Conservation (phyloP, 2,329 filamentous ascomycete genomes). For the Talaromyces sp. region DNA sequence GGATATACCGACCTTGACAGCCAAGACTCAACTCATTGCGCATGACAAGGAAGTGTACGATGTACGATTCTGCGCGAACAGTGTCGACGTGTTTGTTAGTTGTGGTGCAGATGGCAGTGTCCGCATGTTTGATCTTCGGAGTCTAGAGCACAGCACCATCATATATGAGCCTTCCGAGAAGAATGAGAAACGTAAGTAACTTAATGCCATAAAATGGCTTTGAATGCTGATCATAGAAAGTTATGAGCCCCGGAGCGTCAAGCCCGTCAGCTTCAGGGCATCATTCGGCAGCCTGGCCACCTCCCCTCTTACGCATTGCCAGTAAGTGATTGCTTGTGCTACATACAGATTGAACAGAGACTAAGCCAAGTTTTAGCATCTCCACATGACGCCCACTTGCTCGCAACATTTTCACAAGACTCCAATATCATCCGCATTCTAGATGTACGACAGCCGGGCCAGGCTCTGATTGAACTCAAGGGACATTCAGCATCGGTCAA, state of each 20-base stretch:
- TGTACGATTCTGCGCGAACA: slow-evolving; percentile 95
- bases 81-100: slow-evolving; percentile 97
- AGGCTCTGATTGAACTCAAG: slow-evolving; percentile 86
- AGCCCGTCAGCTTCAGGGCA: slow-evolving; percentile 61
- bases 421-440: slow-evolving; percentile 89
- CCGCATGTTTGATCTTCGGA: slow-evolving; percentile 95
- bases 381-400: slow-evolving; percentile 87
- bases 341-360: not conserved
- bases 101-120: slow-evolving; percentile 97
- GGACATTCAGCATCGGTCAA: slow-evolving; percentile 83
- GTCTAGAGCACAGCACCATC: slow-evolving; percentile 95
- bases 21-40: slow-evolving; percentile 95
- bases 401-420: slow-evolving; percentile 95
- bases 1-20: slow-evolving; percentile 96
- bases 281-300: slow-evolving; percentile 55
- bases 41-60: slow-evolving; percentile 99
- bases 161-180: slow-evolving; percentile 97
- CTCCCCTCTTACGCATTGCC: slow-evolving; percentile 42
- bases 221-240: slow-evolving; percentile 18
- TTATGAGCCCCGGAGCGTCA: slow-evolving; percentile 48
- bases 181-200: slow-evolving; percentile 56
- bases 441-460: slow-evolving; percentile 91
- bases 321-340: slow-evolving; percentile 24
- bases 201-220: not conserved
- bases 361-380: slow-evolving; percentile 53